Base-by-base conservation (phyloP, 352 stramenopile genomes). In the Thalassiosira exigua region DNA sequence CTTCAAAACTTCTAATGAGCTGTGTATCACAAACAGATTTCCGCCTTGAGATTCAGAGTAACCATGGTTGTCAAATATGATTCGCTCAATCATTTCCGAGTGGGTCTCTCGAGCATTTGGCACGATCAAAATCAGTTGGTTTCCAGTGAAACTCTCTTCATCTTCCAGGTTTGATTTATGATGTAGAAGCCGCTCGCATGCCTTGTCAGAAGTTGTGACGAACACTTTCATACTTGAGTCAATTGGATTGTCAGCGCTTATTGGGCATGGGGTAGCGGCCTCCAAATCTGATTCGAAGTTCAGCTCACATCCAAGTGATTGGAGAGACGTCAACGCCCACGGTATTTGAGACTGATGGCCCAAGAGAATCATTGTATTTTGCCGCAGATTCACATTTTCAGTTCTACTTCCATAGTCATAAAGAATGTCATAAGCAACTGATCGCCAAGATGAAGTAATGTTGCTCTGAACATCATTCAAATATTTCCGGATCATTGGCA, bases 21-120 rank as follows among this genome's bases (percentile, higher is more conserved):
- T 76, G n/a, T 84, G 64, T 33, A 80, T 36, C 3, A 84, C 62
- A 70, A 44, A 78, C 9, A 80, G 60, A 57, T 77, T 73, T 21
- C 39, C 64, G 30, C 19, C 22, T 17, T 46, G 22, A 64, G 64
- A 33, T 5, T 24, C 42, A n/a, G n/a, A n/a, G n/a, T n/a, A n/a
- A n/a, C n/a, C n/a, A n/a, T n/a, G n/a, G n/a, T n/a, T n/a, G n/a
- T n/a, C n/a, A n/a, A n/a, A n/a, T 1, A 82, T 44, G 58, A 82
- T 78, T 56, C 29, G 17, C 44, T 73, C 39, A 44, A 82, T 82
- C 53, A 74, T 59, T 26, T 62, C 26, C 14, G 66, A 78, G 41
- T 82, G 74, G 50, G 74, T 64, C 53, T 82, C 66, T 36, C 50
- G 39, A 19, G 50, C n/a, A 14, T 78, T 48, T 33, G 74, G 74